These are phyloP conservation scores for Cordyceps javanica DNA, from an alignment of 2,329 filamentous ascomycete species.

Conservation along the genomic window DNA sequence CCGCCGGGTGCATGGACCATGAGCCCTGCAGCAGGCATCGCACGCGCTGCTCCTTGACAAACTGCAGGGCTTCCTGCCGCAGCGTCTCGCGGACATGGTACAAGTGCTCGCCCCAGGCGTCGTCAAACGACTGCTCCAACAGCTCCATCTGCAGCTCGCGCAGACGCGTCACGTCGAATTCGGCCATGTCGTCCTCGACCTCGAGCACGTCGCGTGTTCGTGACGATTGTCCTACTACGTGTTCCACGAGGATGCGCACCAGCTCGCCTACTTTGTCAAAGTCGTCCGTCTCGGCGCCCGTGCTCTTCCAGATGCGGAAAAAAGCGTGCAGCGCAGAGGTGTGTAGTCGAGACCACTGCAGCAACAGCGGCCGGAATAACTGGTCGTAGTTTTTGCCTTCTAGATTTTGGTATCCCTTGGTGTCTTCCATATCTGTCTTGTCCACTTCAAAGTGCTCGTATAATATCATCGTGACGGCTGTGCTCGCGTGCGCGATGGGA, in stretches of 20 bases:
- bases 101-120: constrained; percentile 88
- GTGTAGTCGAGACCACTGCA: constrained; percentile 92
- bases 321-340: constrained; percentile 81
- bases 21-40: constrained; percentile 80
- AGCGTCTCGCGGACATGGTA: constrained; percentile 87
- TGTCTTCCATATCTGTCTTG: constrained; percentile 71
- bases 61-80: constrained; percentile 84
- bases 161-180: constrained; percentile 73
- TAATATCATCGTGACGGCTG: constrained; percentile 79
- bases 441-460: constrained; percentile 97
- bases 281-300: constrained; percentile 76
- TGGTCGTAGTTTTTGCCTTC: constrained; percentile 78
- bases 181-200: constrained; percentile 80
- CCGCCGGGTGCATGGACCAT: constrained; percentile 65
- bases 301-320: constrained; percentile 87
- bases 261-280: constrained; percentile 92
- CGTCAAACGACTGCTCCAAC: constrained; percentile 84
- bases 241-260: constrained; percentile 81
- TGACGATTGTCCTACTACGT: constrained; percentile 75
- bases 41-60: constrained; percentile 94
- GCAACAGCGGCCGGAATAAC: constrained; percentile 76
- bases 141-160: constrained; percentile 90
- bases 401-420: constrained; percentile 65
- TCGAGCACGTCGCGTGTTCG: constrained; percentile 80
- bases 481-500: constrained; percentile 78